phyloP scores from a whole-genome alignment of 78 protist species.

The Carpediemonas membranifera region DNA sequence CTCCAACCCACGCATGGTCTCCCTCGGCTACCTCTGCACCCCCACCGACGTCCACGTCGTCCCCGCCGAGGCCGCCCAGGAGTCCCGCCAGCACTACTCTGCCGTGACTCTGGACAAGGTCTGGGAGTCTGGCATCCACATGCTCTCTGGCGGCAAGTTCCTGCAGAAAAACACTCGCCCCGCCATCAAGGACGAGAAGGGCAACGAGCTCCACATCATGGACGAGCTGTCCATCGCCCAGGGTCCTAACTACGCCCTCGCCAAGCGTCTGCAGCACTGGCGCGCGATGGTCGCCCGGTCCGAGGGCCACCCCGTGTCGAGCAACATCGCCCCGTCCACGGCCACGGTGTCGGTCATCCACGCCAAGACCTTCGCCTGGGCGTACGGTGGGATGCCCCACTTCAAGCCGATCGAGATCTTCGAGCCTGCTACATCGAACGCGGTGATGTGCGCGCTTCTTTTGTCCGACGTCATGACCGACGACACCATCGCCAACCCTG shows the following conservation, averaged over 20 bases:
- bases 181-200: not conserved
- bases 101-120: not conserved
- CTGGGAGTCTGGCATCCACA: not conserved
- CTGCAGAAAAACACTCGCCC: not conserved
- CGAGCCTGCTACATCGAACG: slow-evolving; percentile 37
- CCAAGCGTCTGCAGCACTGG: slow-evolving; percentile 61
- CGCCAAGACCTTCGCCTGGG: slow-evolving; percentile 38
- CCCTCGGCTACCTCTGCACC: slow-evolving; percentile 42
- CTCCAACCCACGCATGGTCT: not conserved
- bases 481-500: slow-evolving; percentile 4
- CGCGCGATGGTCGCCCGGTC: slow-evolving; percentile 27
- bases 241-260: slow-evolving; percentile 59
- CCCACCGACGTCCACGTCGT: slow-evolving; percentile 40
- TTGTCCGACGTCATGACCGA: slow-evolving; percentile 25
- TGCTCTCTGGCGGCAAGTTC: not conserved
- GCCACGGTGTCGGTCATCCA: slow-evolving; percentile 42
- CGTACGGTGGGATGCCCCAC: slow-evolving; percentile 39
- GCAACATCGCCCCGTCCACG: slow-evolving; percentile 43
- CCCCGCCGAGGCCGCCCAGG: not conserved
- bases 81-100: not conserved
- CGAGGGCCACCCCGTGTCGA: slow-evolving; percentile 1
- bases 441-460: slow-evolving; percentile 5
- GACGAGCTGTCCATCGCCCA: slow-evolving; percentile 1
- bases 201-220: not conserved
- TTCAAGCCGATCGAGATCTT: slow-evolving; percentile 40